These are phyloP conservation scores for Sclerotinia borealis DNA, from an alignment of 2,329 filamentous ascomycete species.

Conservation along the genomic window DNA sequence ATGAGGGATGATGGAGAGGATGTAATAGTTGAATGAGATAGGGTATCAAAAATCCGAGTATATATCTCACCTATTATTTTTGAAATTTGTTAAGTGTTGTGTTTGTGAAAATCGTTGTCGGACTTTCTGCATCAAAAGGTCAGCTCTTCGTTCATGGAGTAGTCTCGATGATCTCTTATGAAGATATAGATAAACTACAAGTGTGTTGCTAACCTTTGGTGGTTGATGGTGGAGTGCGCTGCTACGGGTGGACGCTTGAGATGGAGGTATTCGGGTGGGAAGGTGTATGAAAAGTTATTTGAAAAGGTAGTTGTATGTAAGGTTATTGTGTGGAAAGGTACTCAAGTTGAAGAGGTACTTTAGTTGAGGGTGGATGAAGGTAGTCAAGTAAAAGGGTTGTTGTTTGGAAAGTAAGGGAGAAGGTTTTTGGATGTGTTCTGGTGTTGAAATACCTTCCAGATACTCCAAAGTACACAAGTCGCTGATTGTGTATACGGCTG, in stretches of 20 bases:
- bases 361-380: background rate
- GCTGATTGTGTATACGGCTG: too few relatives aligned
- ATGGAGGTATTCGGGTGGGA: too few relatives aligned
- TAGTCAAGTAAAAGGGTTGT: background rate
- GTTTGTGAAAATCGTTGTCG: too few relatives aligned
- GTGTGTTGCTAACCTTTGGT: background rate
- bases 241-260: background rate
- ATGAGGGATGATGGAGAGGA: background rate
- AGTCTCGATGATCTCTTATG: background rate
- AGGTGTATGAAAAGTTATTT: too few relatives aligned
- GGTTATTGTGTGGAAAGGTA: background rate
- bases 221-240: background rate
- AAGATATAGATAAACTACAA: background rate
- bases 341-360: background rate
- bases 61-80: background rate
- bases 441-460: background rate
- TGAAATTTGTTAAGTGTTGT: too few relatives aligned
- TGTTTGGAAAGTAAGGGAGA: too few relatives aligned
- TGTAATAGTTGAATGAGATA: too few relatives aligned
- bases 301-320: background rate
- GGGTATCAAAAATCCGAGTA: background rate
- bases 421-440: too few relatives aligned
- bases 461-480: too few relatives aligned
- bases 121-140: background rate
- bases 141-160: background rate